Conservation (phyloP, 2,329 filamentous ascomycete genomes). For the Beauveria caledonica region DNA sequence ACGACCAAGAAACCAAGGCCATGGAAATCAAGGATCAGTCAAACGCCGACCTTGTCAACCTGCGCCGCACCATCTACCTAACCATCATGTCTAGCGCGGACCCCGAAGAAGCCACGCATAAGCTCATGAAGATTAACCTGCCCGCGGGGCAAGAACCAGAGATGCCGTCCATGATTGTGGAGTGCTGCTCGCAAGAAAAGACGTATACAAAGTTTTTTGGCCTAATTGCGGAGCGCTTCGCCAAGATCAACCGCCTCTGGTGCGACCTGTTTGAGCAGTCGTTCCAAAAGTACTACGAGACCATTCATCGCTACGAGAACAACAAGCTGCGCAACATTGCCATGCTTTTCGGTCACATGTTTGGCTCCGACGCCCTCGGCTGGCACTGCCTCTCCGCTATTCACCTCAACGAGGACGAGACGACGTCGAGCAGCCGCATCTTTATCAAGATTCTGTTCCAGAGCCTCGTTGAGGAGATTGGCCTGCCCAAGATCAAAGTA, state of each 20-base stretch:
- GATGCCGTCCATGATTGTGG: constrained; percentile 91
- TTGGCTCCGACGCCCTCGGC: constrained; percentile 79
- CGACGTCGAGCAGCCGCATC: constrained; percentile 90
- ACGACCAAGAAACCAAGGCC: constrained; percentile 69
- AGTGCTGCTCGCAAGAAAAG: constrained; percentile 92
- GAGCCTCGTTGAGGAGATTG: constrained; percentile 78
- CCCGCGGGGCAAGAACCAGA: constrained; percentile 82
- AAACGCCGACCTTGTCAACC: constrained; percentile 89
- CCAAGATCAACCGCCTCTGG: constrained; percentile 94
- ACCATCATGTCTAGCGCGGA: constrained; percentile 96
- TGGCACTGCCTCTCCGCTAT: constrained; percentile 85
- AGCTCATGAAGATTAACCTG: constrained; percentile 88
- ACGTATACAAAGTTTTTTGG: constrained; percentile 98
- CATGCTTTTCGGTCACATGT: constrained; percentile 85
- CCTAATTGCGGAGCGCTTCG: constrained; percentile 86
- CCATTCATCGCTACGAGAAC: constrained; percentile 94
- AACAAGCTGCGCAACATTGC: constrained; percentile 93
- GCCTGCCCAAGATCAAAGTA: constrained; percentile 69
- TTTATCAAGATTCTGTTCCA: constrained; percentile 98
- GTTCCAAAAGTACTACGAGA: constrained; percentile 92
- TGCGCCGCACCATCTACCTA: constrained; percentile 89
- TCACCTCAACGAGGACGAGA: constrained; percentile 93
- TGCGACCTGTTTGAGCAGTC: constrained; percentile 83
- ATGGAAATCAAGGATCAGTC: constrained; percentile 97
- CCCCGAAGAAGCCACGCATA: constrained; percentile 95